Base-by-base conservation (phyloP, 768 basidiomycete species). In the Serpula lacrymans region DNA sequence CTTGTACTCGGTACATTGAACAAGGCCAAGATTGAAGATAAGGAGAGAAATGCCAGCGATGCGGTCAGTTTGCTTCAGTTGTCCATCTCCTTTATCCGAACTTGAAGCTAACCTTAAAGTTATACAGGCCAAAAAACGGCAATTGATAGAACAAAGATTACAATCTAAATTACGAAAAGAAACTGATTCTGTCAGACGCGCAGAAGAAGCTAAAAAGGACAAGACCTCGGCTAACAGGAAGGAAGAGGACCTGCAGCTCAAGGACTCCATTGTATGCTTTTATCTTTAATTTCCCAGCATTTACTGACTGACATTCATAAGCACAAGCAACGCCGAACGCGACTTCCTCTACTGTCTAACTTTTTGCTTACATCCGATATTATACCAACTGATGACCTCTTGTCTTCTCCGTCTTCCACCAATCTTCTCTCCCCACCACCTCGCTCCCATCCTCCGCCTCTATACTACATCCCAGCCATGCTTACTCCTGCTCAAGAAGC, bases 21-120 rank as follows among this genome's bases (percentile, higher is more conserved):
- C 68, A 87, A 86, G 71, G 88, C 88, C 49, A 89, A 88, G 69
- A 82, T 76, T 50, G 88, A 91, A 69, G 88, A 88, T 62, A 83
- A 85, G 58, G 80, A 86, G 70, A 72, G 87, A 45, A 87, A 74
- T 57, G 81, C 82, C n/a, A 88, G 86, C 62, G 88, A 91, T 53
- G 86, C 88, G 53, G 88, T 89, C 45, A 60, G 65, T 62, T 27
- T 27, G 22, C 30, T 20, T 28, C 38, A 16, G 13, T 28, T 37
- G n/a, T n/a, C n/a, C 41, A 37, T 26, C 27, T 3, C 43, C 29
- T 11, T 23, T 34, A 34, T 8, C 14, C 9, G 24, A 40, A 12
- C 13, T 11, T 41, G 10, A 27, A 33, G 20, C 32, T 28, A 11
- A 8, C 37, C 45, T 53, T 39, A 57, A 28, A 17, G 34, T 38